Percentiles rank a stretch among this genome's conserved stretches.
These are phyloP conservation scores for Cercospora brassicicola DNA, from an alignment of 2,329 filamentous ascomycete genomes.

Conservation along the genomic window DNA sequence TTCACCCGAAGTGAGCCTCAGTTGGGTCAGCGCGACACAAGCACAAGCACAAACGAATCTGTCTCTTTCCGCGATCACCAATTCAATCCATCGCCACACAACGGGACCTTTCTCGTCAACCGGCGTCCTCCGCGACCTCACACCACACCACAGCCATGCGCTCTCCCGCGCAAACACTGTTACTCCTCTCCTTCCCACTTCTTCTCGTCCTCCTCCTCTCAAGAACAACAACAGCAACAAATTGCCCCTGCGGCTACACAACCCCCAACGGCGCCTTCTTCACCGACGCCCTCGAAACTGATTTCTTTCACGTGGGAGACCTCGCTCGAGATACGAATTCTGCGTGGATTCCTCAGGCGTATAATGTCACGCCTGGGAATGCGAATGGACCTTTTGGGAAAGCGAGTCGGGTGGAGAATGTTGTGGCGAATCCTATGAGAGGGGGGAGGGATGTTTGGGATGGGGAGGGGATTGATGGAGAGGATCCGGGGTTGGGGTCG, in stretches of 20 bases:
- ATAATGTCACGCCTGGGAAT: constrained; percentile 60
- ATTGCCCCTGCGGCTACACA: constrained; percentile 73
- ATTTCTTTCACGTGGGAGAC: constrained; percentile 62
- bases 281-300: constrained; percentile 69
- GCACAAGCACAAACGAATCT: background rate
- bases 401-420: constrained; percentile 40
- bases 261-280: constrained; percentile 58
- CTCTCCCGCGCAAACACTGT: background rate
- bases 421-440: too few relatives aligned
- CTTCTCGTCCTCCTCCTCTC: background rate
- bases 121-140: background rate
- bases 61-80: background rate
- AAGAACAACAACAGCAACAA: constrained; percentile 31
- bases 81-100: background rate
- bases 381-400: constrained; percentile 67
- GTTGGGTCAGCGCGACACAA: background rate
- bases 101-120: background rate
- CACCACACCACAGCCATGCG: background rate
- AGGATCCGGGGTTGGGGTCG: constrained; percentile 57
- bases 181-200: background rate
- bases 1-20: background rate
- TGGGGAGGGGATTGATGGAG: too few relatives aligned
- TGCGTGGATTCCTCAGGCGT: constrained; percentile 67
- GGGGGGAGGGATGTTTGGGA: too few relatives aligned
- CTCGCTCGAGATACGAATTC: constrained; percentile 27